A percentile compares a stretch with the other conserved stretches of the same genome.
These are phyloP conservation scores for Zygoascus meyerae DNA, from an alignment of 1,139 yeast genomes.

Conservation along the genomic window DNA sequence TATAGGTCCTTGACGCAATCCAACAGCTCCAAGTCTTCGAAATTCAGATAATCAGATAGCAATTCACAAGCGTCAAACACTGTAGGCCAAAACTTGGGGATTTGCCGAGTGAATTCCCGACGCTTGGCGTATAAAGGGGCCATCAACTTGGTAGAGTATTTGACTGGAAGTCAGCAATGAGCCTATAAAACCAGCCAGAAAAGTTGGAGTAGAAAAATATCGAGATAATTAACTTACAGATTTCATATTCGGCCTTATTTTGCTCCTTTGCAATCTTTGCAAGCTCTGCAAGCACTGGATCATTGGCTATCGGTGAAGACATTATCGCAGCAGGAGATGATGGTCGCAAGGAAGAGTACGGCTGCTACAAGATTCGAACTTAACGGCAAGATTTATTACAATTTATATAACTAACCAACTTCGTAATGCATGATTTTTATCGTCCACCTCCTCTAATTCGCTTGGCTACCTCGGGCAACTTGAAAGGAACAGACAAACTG, in stretches of 20 bases:
- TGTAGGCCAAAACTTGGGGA: constrained; percentile 38
- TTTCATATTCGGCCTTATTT: constrained; percentile 27
- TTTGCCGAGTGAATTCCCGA: constrained; percentile 25
- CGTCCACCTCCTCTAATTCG: constrained; percentile 43
- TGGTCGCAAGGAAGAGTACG: background rate
- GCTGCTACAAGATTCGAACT: background rate
- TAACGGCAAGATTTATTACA: background rate
- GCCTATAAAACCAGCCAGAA: background rate
- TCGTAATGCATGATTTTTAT: background rate
- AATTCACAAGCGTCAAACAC: constrained; percentile 31
- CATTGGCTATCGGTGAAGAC: constrained; percentile 6
- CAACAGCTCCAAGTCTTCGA: constrained; percentile 32
- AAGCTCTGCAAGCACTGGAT: constrained; percentile 16
- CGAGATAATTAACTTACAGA: constrained; percentile 19
- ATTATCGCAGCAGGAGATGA: background rate
- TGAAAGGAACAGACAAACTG: constrained; percentile 78
- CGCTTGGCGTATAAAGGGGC: constrained; percentile 34
- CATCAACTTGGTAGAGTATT: constrained; percentile 26
- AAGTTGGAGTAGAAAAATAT: background rate
- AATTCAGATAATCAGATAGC: constrained; percentile 29
- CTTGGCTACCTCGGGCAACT: constrained; percentile 76
- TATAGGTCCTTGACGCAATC: constrained; percentile 29
- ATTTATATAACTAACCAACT: background rate
- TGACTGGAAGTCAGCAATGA: constrained; percentile 7
- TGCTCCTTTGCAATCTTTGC: constrained; percentile 52